Evolutionary conservation across 2,329 filamentous ascomycete genomes (phyloP).

Genomic region (Penicillium sp.): DNA sequence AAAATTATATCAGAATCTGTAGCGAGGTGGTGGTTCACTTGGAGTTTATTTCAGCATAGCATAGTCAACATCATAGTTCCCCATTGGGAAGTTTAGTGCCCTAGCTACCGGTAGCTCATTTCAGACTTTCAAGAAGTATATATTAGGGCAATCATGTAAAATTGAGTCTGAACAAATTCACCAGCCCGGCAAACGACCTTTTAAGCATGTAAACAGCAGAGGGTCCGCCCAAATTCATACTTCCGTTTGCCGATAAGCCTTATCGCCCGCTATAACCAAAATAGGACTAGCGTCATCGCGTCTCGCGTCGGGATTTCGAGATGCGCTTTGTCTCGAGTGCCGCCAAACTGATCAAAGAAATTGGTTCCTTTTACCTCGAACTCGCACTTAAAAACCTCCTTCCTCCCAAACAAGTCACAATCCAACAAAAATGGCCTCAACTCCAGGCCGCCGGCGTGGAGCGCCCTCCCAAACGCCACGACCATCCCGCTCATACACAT

Average conservation of each 20-base stretch:
- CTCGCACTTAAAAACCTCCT: not conserved
- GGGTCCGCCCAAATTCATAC: not conserved
- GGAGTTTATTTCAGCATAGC: too few relatives aligned
- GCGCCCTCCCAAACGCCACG: conserved; percentile 8
- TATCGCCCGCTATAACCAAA: conserved; percentile 26
- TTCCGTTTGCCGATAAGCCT: conserved; percentile 15
- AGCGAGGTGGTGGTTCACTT: too few relatives aligned
- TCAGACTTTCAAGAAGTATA: too few relatives aligned
- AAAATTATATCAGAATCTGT: too few relatives aligned
- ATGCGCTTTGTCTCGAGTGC: conserved; percentile 9
- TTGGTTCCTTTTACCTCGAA: not conserved
- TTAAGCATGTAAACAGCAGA: not conserved
- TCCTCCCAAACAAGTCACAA: not conserved
- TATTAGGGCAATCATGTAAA: too few relatives aligned
- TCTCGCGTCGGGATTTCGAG: conserved; percentile 26
- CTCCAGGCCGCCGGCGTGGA: conserved; percentile 17
- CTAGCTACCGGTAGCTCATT: too few relatives aligned
- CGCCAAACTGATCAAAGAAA: conserved; percentile 2
- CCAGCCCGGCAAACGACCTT: not conserved
- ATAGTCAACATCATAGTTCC: too few relatives aligned
- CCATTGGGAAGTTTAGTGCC: too few relatives aligned
- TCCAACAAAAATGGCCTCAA: conserved; percentile 11
- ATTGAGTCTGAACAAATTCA: too few relatives aligned
- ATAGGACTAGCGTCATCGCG: conserved; percentile 35
- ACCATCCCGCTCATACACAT: conserved; percentile 29